These are phyloP conservation scores for Pelagomonas calceolata DNA, from an alignment of 108 stramenopile species.

Conservation along the genomic window DNA sequence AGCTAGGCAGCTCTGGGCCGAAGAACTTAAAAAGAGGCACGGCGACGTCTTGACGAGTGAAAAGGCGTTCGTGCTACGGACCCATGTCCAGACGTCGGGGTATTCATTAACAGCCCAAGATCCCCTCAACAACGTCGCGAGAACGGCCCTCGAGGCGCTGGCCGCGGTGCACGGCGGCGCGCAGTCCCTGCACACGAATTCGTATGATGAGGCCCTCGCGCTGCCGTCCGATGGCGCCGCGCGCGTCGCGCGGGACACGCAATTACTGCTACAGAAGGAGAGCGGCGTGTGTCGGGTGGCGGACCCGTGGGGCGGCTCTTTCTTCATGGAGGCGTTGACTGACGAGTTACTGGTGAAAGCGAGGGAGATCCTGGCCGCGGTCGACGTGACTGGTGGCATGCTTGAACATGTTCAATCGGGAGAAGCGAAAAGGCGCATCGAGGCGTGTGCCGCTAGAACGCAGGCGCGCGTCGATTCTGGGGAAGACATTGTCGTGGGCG, in stretches of 20 bases:
- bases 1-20: conserved; percentile 79
- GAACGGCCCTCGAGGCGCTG: conserved; percentile 94
- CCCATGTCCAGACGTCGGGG: conserved; percentile 91
- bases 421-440: conserved; percentile 84
- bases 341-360: conserved; percentile 80
- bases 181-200: conserved; percentile 95
- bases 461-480: conserved; percentile 76
- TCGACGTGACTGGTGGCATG: conserved; percentile 90
- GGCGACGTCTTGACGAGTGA: neutral
- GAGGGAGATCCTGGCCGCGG: conserved; percentile 71
- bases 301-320: conserved; percentile 85
- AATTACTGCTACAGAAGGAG: conserved; percentile 94
- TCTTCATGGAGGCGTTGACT: conserved; percentile 95
- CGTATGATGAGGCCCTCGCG: conserved; percentile 93
- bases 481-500: conserved; percentile 83
- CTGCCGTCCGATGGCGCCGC: conserved; percentile 90
- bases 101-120: conserved; percentile 91
- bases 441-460: conserved; percentile 89
- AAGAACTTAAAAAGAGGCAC: conserved; percentile 71
- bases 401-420: conserved; percentile 87
- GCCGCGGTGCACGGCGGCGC: conserved; percentile 95
- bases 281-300: conserved; percentile 74
- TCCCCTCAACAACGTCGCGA: conserved; percentile 91
- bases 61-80: conserved; percentile 53
- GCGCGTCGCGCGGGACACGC: conserved; percentile 92